phyloP scores from a whole-genome alignment of 441 rosid species.

The Pelargonium myrrhifolium region DNA sequence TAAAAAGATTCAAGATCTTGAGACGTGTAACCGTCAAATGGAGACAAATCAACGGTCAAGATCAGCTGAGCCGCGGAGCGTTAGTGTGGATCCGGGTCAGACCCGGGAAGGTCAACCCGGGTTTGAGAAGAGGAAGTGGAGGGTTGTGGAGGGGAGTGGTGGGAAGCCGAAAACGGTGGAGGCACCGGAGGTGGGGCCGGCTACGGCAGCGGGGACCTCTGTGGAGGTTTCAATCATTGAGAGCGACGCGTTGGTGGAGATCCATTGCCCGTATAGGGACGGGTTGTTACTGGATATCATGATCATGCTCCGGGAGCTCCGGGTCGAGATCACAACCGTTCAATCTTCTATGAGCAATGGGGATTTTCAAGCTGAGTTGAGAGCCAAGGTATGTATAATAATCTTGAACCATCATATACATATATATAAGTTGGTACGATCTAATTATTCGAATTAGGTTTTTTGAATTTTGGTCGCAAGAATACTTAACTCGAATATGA shows the following conservation, averaged over 20 bases:
- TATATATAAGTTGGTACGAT: too few relatives aligned
- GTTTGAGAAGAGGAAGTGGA: conserved; percentile 46
- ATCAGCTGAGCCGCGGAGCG: conserved; percentile 27
- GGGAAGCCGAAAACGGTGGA: conserved; percentile 39
- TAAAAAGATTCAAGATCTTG: conserved; percentile 70
- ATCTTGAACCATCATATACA: not conserved
- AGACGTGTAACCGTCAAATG: conserved; percentile 36
- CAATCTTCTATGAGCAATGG: conserved; percentile 47
- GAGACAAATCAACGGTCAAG: conserved; percentile 35
- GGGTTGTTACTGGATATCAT: conserved; percentile 70
- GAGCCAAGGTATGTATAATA: conserved; percentile 55
- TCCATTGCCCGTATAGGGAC: conserved; percentile 60
- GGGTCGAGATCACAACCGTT: conserved; percentile 59
- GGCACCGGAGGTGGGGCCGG: conserved; percentile 7
- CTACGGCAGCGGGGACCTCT: conserved; percentile 18
- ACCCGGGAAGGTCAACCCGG: conserved; percentile 15
- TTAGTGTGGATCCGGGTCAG: conserved; percentile 15
- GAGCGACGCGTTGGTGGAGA: conserved; percentile 66
- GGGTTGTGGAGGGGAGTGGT: conserved; percentile 32
- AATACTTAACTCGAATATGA: too few relatives aligned
- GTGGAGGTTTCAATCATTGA: conserved; percentile 90
- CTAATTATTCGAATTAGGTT: too few relatives aligned
- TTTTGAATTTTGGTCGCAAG: too few relatives aligned
- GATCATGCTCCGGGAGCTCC: conserved; percentile 51
- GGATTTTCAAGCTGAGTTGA: conserved; percentile 55